Conservation (phyloP, 148 eudicot genomes). For the Rhododendron ferrugineum region DNA sequence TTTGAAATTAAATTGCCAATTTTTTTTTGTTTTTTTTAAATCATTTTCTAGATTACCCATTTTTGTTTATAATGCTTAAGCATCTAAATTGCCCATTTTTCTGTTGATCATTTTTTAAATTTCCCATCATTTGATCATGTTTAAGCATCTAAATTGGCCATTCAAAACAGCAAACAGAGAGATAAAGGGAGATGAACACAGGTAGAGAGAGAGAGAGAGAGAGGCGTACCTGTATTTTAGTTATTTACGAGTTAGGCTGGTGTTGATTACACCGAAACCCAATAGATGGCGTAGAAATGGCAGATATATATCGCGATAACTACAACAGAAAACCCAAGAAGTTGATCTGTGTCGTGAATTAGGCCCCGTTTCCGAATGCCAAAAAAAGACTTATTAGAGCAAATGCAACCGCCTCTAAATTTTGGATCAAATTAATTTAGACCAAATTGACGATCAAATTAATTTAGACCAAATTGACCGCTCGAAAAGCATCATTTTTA, state of each 20-base stretch:
- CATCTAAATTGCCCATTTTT: background rate
- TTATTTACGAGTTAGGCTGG: background rate
- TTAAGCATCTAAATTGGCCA: background rate
- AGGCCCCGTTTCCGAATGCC: no score
- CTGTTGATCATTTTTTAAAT: background rate
- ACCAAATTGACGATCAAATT: no score
- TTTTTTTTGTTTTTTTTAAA: background rate
- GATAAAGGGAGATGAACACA: background rate
- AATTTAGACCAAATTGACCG: no score
- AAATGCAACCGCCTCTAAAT: no score
- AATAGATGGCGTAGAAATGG: background rate
- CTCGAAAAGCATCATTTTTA: no score
- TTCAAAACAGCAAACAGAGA: background rate
- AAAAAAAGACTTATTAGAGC: background rate
- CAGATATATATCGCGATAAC: background rate
- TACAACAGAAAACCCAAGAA: background rate
- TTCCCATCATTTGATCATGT: background rate
- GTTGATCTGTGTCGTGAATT: background rate
- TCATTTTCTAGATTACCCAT: background rate
- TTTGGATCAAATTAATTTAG: no score
- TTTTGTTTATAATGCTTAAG: background rate
- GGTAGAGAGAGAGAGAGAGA: background rate
- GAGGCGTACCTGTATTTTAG: background rate
- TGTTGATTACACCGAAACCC: background rate
- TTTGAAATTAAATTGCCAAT: slow-evolving; percentile 5